Evolutionary conservation across 345 rosid species (phyloP), one percentile per base, ranked within the genome.

Genomic region (Gossypium anomalum): DNA sequence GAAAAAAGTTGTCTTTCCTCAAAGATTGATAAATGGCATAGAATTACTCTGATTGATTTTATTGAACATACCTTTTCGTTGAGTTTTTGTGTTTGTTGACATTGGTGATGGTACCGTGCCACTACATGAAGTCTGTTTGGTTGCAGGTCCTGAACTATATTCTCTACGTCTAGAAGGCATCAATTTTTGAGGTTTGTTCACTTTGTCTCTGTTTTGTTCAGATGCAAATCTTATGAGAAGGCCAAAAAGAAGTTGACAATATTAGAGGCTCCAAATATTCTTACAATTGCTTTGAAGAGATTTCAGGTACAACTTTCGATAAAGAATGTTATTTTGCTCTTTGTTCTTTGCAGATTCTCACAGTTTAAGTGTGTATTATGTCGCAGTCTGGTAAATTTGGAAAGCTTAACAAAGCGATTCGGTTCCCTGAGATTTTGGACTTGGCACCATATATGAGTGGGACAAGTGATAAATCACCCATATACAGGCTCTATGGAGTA

Each of bases 381-480:
- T 86, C 83, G 70, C 91, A 96, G 98, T 86, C 98, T 0, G 99
- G 99, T 70, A 92, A 88, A 86, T 90, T 88, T 59, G 98, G 98
- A 72, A 96, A 96, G 92, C 92, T 96, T 75, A 96, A 89, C 72
- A 96, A 96, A 80, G 76, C 89, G 15, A 83, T 96, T 77, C 83
- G 75, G 66, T 93, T 90, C 81, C 95, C 98, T 2, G 97, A 96
- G 86, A 88, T 88, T 60, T 87, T 96, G 66, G 77, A 96, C 82
- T 83, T 96, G 83, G 94, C 95, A 48, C 98, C 99, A 58, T 96
- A 89, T 83, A 89, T 96, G 87, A 89, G 91, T 64, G 85, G 95
- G 71, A 86, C 92, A 81, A 90, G 93, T 80, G 98, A 89, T 80
- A 90, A 89, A 73, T 84, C 90, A 47, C 94, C 97, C 67, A 82